A percentile compares a stretch with the other conserved stretches of the same genome.
These are phyloP conservation scores for Beta lomatogona DNA, from an alignment of 179 eudicot species.

Conservation along the genomic window DNA sequence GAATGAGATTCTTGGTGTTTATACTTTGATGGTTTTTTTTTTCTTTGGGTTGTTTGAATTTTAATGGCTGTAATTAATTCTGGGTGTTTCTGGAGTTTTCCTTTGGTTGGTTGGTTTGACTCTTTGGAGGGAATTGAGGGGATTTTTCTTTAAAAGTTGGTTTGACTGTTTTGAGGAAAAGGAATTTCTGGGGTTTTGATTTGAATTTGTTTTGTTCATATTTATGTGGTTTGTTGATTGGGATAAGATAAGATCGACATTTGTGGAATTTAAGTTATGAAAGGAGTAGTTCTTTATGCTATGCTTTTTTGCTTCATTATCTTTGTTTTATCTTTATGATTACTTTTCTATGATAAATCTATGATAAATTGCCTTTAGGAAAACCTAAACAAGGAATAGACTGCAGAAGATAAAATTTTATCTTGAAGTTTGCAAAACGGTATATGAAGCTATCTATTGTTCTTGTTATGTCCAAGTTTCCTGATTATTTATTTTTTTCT, in stretches of 20 bases:
- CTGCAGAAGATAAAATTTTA: slow-evolving; percentile 4
- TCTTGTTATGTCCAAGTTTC: neutral
- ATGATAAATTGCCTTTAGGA: neutral
- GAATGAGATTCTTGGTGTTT: neutral
- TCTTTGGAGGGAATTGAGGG: slow-evolving; percentile 17
- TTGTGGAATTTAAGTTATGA: slow-evolving; percentile 9
- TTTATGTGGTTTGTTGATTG: slow-evolving; percentile 26
- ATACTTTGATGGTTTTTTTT: too few relatives aligned
- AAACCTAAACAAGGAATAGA: neutral
- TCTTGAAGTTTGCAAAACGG: neutral
- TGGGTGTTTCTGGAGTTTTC: slow-evolving; percentile 5
- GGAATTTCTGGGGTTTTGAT: too few relatives aligned
- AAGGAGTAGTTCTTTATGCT: slow-evolving; percentile 18
- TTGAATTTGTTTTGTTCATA: neutral
- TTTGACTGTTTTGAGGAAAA: slow-evolving; percentile 15
- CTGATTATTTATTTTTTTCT: neutral
- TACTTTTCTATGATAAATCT: neutral
- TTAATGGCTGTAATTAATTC: slow-evolving; percentile 13
- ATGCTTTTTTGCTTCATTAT: slow-evolving; percentile 15
- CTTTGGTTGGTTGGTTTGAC: slow-evolving; percentile 30
- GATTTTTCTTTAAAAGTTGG: slow-evolving; percentile 25
- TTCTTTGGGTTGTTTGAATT: neutral
- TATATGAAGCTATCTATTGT: neutral
- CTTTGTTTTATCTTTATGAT: neutral
- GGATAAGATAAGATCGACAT: slow-evolving; percentile 32